phyloP scores from a whole-genome alignment of 73 alveolate genomes.

The Uronychia setigera region DNA sequence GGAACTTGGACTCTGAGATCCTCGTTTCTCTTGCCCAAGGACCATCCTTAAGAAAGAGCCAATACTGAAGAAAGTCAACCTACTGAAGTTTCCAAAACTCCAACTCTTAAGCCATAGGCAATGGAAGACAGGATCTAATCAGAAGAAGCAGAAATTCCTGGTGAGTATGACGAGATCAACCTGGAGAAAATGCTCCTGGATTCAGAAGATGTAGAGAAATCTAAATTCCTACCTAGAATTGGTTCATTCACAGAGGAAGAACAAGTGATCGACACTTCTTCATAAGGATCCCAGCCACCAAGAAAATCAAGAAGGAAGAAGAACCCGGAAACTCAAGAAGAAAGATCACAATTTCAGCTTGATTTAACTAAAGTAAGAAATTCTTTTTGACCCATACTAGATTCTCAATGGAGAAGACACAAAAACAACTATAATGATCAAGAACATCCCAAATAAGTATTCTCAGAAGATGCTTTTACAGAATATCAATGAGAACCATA shows the following conservation, averaged over 20 bases:
- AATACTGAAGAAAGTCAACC: too few relatives aligned
- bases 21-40: not conserved
- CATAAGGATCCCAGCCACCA: not conserved
- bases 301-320: not conserved
- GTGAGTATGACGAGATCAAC: not conserved
- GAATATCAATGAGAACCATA: constrained; percentile 85
- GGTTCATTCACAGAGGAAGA: too few relatives aligned
- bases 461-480: constrained; percentile 79
- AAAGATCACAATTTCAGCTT: not conserved
- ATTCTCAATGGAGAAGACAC: constrained; percentile 26
- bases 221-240: too few relatives aligned
- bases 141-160: not conserved
- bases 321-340: constrained; percentile 1
- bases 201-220: too few relatives aligned
- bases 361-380: not conserved
- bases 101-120: not conserved
- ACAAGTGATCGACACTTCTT: too few relatives aligned
- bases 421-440: constrained; percentile 97
- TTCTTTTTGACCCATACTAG: not conserved
- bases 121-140: not conserved
- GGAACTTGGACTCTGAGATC: not conserved
- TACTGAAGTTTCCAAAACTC: too few relatives aligned
- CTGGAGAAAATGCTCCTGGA: too few relatives aligned
- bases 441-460: constrained; percentile 97
- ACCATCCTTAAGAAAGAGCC: too few relatives aligned